Base-by-base conservation (phyloP, 2,329 filamentous ascomycete species). In the Talaromyces sp. region DNA sequence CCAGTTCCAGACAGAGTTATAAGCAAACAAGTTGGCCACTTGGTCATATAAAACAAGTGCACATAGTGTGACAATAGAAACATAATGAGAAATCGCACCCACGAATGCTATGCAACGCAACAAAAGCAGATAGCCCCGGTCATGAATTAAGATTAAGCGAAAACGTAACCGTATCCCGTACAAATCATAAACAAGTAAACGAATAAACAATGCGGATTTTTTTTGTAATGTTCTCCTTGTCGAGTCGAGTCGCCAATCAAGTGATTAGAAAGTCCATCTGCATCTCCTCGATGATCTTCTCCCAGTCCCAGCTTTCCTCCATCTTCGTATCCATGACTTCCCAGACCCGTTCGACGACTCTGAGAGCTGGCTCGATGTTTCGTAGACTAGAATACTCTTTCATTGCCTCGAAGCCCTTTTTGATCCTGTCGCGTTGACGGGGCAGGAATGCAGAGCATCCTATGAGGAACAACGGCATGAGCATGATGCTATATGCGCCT, bases 261-360 rank as follows among this genome's bases (percentile, higher is more conserved):
- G 85, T 87, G 67, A 86, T 82, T 68, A 88, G 76, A 68, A 88
- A 87, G 70, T 88, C 85, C 81, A 85, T 86, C 22, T 83, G 82
- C 76, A 85, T 83, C 59, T 81, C 79, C 57, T 81, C 77, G 67
- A 88, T 86, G 65, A 87, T 84, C 66, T 78, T 83, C 74, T 88
- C 86, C 85, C 85, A 88, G 72, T 88, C 85, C 86, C 86, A 88
- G 63, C 82, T 84, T 64, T 86, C 82, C 65, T 82, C 80, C 60
- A 83, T 83, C 0, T 80, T 80, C 19, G 75, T 78, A 68, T 88
- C 85, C 85, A 88, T 88, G 62, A 85, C 76, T 65, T 82, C 78
- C 86, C 86, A 88, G 22, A 88, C 79, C 65, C 78, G 81, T 63
- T 83, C 76, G 19, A 88, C 84, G 9, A 87, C 82, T 64, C 79